These are phyloP conservation scores for Fusarium nygamai DNA, from an alignment of 2,329 filamentous ascomycete genomes.

Conservation along the genomic window DNA sequence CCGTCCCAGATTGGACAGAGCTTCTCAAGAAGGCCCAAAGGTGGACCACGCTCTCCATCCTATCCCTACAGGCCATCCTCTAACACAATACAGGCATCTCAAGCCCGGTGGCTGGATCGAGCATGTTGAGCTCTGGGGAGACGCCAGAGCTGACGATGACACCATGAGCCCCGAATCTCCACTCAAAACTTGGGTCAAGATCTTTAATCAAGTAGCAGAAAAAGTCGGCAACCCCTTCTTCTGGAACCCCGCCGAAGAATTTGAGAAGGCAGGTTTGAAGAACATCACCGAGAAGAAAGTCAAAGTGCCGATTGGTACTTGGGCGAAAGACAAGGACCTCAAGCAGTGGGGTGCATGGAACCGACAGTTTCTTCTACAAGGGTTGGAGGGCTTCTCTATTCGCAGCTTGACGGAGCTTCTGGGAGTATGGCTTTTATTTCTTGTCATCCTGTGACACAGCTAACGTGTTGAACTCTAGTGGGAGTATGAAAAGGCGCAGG, in stretches of 20 bases:
- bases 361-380: constrained; percentile 13
- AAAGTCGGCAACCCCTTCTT: constrained; percentile 22
- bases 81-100: background rate
- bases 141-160: constrained; percentile 13
- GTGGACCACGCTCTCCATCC: fast-evolving
- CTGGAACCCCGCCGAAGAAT: constrained; percentile 10
- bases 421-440: background rate
- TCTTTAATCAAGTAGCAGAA: constrained; percentile 16
- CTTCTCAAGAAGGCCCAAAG: constrained; percentile 8
- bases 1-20: constrained; percentile 18
- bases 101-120: constrained; percentile 27
- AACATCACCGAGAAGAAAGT: constrained; percentile 18
- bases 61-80: fast-evolving
- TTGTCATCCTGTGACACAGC: too few relatives aligned
- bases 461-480: background rate
- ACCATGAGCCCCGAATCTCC: constrained; percentile 20
- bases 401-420: constrained; percentile 18
- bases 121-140: constrained; percentile 24
- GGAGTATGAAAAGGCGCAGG: constrained; percentile 13
- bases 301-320: constrained; percentile 18
- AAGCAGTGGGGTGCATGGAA: constrained; percentile 33
- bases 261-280: constrained; percentile 3
- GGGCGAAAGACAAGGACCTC: constrained; percentile 23
- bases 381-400: constrained; percentile 25
- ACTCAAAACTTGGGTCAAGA: constrained; percentile 14